Base-by-base conservation (phyloP, 177 flowering plant species). In the Vitis hybrid region DNA sequence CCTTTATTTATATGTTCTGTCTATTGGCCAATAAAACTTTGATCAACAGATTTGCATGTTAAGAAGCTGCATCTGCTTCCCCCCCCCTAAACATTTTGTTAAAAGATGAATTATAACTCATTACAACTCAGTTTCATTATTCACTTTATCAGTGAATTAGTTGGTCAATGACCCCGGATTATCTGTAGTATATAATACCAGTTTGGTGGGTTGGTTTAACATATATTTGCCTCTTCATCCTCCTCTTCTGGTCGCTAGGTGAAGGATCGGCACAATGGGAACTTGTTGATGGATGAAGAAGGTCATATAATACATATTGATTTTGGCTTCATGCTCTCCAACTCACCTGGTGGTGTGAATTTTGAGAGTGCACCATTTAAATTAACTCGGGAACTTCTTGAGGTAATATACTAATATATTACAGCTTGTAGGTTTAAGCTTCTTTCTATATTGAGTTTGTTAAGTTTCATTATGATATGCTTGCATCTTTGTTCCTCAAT, bases 311-410 rank as follows among this genome's bases (percentile, higher is more conserved):
- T 96, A 78, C 99, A 96, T 75, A 94, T 96, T 73, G 99, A 96
- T 80, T 96, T 96, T 84, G 99, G 99, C 55, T 96, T 96, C 80
- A 91, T 96, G 98, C 93, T 96, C 17, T 96, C 99, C 7, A 96
- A 96, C 82, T 96, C 99, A 59, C 99, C 99, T 59, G 99, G 99
- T 18, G 98, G 98, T 69, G 99, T 96, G 13, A 96, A 96, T 85
- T 96, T 96, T 84, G 99, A 96, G 76, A 96, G 99, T 83, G 99
- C 99, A 27, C 99, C 99, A 63, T 96, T 96, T 80, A 96, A 96
- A 78, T 83, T 96, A 73, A 96, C 99, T 17, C 98, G 99, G 75
- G 99, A 96, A 79, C 98, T 96, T 81, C 98, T 96, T 64, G 99
- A 96, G 97, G 99, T 92, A 73, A 71, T 79, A 59, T 51, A n/a